phyloP scores from a whole-genome alignment of 139 green algal genomes.

The Chlorokybus atmophyticus region DNA sequence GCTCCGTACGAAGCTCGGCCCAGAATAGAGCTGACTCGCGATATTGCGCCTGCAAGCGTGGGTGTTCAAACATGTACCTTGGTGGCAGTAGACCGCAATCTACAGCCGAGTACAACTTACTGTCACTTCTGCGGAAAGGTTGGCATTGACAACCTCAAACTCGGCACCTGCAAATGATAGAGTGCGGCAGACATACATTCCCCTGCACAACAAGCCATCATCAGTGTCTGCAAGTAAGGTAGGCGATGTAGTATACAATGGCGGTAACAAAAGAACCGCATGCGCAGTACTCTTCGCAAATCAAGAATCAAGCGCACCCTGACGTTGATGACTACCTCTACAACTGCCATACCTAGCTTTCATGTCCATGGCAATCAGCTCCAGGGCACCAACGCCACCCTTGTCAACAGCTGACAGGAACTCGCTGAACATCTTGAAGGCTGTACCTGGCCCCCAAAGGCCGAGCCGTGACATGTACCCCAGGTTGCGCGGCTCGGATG shows the following conservation, averaged over 20 bases:
- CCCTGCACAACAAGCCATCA: slow-evolving; percentile 22
- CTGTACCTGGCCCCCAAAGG: slow-evolving; percentile 20
- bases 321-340: too few relatives aligned
- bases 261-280: too few relatives aligned
- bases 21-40: slow-evolving; percentile 17
- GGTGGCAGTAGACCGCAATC: too few relatives aligned
- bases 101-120: too few relatives aligned
- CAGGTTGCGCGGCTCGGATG: slow-evolving; percentile 71
- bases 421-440: slow-evolving; percentile 18
- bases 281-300: too few relatives aligned
- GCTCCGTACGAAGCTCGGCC: slow-evolving; percentile 19
- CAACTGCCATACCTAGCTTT: slow-evolving; percentile 30
- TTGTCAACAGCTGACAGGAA: slow-evolving; percentile 12
- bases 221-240: too few relatives aligned
- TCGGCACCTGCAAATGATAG: slow-evolving; percentile 60
- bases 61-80: neutral
- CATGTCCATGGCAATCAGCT: slow-evolving; percentile 49
- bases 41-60: slow-evolving; percentile 23
- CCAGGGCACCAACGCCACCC: slow-evolving; percentile 26
- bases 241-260: too few relatives aligned
- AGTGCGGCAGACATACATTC: slow-evolving; percentile 66
- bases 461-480: slow-evolving; percentile 72
- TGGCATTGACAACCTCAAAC: slow-evolving; percentile 43
- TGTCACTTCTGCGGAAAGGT: slow-evolving; percentile 13
- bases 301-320: too few relatives aligned